phyloP scores from a whole-genome alignment of 1,284 basidiomycete species.

The Singerocomus inundabilis region DNA sequence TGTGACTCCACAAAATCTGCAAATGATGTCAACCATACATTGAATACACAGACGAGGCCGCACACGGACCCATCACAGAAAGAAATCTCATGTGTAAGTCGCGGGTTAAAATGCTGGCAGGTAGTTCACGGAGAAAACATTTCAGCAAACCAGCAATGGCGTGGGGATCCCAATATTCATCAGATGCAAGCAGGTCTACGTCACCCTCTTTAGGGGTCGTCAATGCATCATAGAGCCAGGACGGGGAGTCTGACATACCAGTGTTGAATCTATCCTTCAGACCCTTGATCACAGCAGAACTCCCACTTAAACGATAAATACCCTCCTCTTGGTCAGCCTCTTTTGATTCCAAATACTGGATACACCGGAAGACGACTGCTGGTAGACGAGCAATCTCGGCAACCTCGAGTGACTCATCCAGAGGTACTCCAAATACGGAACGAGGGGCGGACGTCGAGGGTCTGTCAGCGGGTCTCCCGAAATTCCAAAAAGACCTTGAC shows the following conservation, averaged over 20 bases:
- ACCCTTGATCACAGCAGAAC: conserved; percentile 90
- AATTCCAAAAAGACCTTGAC: conserved; percentile 86
- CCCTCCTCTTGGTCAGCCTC: conserved; percentile 96
- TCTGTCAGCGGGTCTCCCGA: conserved; percentile 57
- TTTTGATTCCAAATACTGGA: conserved; percentile 87
- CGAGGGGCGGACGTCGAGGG: conserved; percentile 50
- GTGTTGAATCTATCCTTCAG: conserved; percentile 92
- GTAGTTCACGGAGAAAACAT: conserved; percentile 86
- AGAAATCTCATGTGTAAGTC: conserved; percentile 88
- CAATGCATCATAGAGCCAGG: conserved; percentile 8
- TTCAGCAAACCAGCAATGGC: conserved; percentile 93
- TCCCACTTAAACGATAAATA: conserved; percentile 93
- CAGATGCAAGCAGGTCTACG: conserved; percentile 78
- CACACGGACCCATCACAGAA: conserved; percentile 79
- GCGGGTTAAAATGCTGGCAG: conserved; percentile 87
- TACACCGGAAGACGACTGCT: conserved; percentile 92
- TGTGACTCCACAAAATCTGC: conserved; percentile 84
- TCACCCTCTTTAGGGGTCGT: conserved; percentile 71
- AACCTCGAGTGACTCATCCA: conserved; percentile 87
- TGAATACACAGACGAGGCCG: conserved; percentile 3
- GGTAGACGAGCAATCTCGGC: conserved; percentile 89
- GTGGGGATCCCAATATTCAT: conserved; percentile 94
- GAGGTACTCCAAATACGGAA: conserved; percentile 86
- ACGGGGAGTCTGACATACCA: conserved; percentile 46
- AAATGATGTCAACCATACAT: conserved; percentile 10